phyloP scores from a whole-genome alignment of 2,329 filamentous ascomycete species.

The Pochonia chlamydosporia region DNA sequence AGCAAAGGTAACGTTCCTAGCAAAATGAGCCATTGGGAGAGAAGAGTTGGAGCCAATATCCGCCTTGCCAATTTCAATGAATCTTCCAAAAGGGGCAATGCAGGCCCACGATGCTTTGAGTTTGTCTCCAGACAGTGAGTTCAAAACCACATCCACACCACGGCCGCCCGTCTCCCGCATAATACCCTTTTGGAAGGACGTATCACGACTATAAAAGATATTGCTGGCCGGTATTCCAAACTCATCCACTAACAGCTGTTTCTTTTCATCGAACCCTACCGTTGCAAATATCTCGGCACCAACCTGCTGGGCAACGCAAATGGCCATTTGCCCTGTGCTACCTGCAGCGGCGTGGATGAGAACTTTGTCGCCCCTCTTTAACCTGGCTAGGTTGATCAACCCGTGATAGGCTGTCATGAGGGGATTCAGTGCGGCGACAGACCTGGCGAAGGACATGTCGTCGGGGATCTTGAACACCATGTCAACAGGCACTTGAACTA shows the following conservation, averaged over 20 bases:
- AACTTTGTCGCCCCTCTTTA: constrained; percentile 14
- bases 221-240: constrained; percentile 21
- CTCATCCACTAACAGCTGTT: constrained; percentile 15
- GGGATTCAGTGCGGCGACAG: too few species aligned
- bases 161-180: constrained; percentile 13
- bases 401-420: too few species aligned
- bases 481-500: too few species aligned
- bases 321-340: constrained; percentile 14
- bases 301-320: constrained; percentile 10
- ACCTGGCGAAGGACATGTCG: too few species aligned
- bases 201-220: constrained; percentile 20
- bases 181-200: constrained; percentile 17
- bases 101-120: background rate
- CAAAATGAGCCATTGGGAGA: background rate
- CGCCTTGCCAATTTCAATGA: too few species aligned
- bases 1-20: background rate
- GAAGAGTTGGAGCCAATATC: background rate
- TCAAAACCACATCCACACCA: constrained; percentile 24
- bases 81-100: background rate
- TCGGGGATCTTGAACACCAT: too few species aligned
- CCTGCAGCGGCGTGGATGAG: constrained; percentile 18
- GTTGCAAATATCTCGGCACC: constrained; percentile 23
- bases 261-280: constrained; percentile 20
- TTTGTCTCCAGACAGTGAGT: constrained; percentile 22
- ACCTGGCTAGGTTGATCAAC: too few species aligned